phyloP scores from a whole-genome alignment of 441 rosid species.

The Gossypium lobatum region DNA sequence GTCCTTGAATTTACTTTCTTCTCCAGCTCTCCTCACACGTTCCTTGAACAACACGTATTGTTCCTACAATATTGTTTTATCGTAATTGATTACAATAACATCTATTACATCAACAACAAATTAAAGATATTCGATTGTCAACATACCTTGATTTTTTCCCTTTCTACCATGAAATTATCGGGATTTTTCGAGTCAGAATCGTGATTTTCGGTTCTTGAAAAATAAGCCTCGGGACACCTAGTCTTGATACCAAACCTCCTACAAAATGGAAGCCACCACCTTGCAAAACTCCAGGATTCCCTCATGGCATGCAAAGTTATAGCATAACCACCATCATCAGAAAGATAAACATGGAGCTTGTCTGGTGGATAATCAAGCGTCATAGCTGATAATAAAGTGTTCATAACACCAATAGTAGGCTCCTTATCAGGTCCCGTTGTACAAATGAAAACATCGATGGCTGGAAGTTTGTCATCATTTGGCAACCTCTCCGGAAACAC shows the following conservation, averaged over 20 bases:
- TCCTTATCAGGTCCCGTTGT: constrained; percentile 12
- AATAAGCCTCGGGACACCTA: constrained; percentile 35
- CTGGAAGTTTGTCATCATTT: constrained; percentile 15
- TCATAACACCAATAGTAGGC: constrained; percentile 11
- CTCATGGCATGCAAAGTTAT: constrained; percentile 29
- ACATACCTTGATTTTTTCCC: constrained; percentile 26
- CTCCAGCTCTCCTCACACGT: constrained; percentile 11
- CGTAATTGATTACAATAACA: neutral
- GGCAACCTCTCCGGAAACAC: constrained; percentile 34
- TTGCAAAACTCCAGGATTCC: constrained; percentile 36
- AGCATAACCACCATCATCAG: constrained; percentile 38
- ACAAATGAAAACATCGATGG: constrained; percentile 15
- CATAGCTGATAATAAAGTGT: constrained; percentile 11
- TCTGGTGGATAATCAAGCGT: constrained; percentile 15
- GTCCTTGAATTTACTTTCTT: neutral
- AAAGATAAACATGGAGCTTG: constrained; percentile 13
- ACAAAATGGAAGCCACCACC: constrained; percentile 45
- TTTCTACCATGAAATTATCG: constrained; percentile 10
- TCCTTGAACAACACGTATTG: constrained; percentile 25
- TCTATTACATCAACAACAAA: neutral
- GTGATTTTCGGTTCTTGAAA: constrained; percentile 13
- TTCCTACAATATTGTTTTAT: neutral
- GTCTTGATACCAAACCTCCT: constrained; percentile 29
- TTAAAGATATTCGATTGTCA: constrained; percentile 15
- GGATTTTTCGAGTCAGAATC: neutral